phyloP scores from a whole-genome alignment of 345 rosid genomes.

The Melaleuca alternifolia region DNA sequence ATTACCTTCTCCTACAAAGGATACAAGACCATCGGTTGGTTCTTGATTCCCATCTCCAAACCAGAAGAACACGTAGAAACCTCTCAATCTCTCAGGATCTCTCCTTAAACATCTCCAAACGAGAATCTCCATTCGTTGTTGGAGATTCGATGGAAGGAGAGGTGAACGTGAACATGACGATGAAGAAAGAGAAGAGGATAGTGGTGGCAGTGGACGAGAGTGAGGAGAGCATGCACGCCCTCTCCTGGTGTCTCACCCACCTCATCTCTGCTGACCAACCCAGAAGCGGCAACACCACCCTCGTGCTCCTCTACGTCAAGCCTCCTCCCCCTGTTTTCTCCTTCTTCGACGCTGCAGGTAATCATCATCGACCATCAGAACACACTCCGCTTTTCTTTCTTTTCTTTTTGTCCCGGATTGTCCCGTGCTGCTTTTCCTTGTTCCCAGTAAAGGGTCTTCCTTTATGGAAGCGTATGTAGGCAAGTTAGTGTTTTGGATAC shows the following conservation, averaged over 20 bases:
- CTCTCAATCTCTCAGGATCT: not conserved
- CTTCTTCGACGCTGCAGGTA: slow-evolving; percentile 60
- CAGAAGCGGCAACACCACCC: slow-evolving; percentile 12
- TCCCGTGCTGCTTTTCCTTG: not conserved
- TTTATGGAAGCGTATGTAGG: not conserved
- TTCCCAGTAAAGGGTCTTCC: not conserved
- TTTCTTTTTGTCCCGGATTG: not conserved
- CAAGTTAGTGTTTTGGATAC: not conserved
- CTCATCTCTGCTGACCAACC: slow-evolving; percentile 22
- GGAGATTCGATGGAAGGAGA: slow-evolving; percentile 11
- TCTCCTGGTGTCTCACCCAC: slow-evolving; percentile 67
- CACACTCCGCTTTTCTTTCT: not conserved
- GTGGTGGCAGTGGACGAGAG: slow-evolving; percentile 92
- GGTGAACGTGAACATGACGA: slow-evolving; percentile 1
- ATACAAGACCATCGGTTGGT: not conserved
- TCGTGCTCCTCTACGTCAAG: slow-evolving; percentile 75
- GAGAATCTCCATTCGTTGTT: not conserved
- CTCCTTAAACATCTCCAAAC: not conserved
- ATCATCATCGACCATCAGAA: not conserved
- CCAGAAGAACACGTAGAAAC: not conserved
- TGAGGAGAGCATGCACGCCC: slow-evolving; percentile 87
- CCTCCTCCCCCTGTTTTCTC: slow-evolving; percentile 64
- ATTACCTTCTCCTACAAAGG: not conserved
- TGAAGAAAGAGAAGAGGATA: slow-evolving; percentile 17
- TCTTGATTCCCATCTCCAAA: not conserved